Base-by-base conservation (phyloP, 306 rosid genomes). In the Cucurbita moschata region DNA sequence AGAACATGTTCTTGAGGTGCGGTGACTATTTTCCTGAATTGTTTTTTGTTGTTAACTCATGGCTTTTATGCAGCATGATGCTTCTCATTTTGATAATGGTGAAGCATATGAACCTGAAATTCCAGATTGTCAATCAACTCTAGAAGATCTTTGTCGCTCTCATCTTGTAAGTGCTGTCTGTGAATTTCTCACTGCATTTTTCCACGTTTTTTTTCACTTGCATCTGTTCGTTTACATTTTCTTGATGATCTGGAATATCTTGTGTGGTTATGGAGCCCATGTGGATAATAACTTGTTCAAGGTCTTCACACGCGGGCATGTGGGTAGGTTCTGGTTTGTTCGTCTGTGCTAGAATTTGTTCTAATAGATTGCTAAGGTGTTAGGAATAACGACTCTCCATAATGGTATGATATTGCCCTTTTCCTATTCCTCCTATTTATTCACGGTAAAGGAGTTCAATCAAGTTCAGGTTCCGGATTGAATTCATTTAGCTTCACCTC, bases 91-190 rank as follows among this genome's bases (percentile, higher is more conserved):
- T 52, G 82, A 85, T 51, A 53, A 51, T 9, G 81, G 79, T 83
- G 91, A 86, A 81, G 79, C 80, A 50, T 71, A 78, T 40, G 86
- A 79, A 77, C 68, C 75, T 63, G 86, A 84, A 44, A 78, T 67
- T 87, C 82, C 87, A 52, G 78, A 84, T 78, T 81, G 90, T 78
- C 90, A 83, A 69, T 73, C 80, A 81, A 89, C 83, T 79, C 75
- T 89, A 74, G 97, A 91, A 89, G 97, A 91, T 76, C 90, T 94
- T 12, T 94, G 99, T 77, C 96, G 96, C 77, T 91, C 96, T 88
- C 99, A 94, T 85, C 87, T 94, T 71, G 99, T 94, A 84, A 83
- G 92, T 75, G 60, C 4, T 68, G 42, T 4, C n/a, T 23, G 73
- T 47, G 7, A 40, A 47, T 46, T 68, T 68, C 21, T 44, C 38